Conservation (phyloP, 192 early-diverging fungal genomes). For the Diversispora eburnea region DNA sequence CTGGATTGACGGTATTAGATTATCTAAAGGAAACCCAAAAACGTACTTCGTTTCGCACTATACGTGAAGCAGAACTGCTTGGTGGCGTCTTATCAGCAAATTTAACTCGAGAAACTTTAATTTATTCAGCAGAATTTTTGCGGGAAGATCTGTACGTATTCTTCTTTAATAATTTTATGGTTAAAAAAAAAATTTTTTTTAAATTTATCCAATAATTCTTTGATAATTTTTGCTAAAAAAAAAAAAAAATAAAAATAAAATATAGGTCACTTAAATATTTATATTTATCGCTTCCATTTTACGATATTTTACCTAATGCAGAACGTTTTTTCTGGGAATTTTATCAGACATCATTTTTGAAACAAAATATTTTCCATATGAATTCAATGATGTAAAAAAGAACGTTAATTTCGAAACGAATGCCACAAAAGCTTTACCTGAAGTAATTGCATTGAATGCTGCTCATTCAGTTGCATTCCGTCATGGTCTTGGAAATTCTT, state of each 20-base stretch:
- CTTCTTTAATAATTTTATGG: not conserved
- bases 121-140: conserved; percentile 88
- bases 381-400: conserved; percentile 72
- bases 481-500: conserved; percentile 89
- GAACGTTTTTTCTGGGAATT: conserved; percentile 76
- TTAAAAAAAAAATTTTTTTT: conserved; percentile 4
- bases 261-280: not conserved
- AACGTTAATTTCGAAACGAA: conserved; percentile 63
- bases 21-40: conserved; percentile 64
- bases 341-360: conserved; percentile 76
- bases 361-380: conserved; percentile 78
- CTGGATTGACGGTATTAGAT: not conserved
- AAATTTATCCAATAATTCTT: not conserved
- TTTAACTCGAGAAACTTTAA: conserved; percentile 78
- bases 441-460: conserved; percentile 66
- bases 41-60: conserved; percentile 80
- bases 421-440: conserved; percentile 60
- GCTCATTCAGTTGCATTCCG: conserved; percentile 92
- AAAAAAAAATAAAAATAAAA: not conserved
- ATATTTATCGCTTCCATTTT: not conserved
- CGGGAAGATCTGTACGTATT: conserved; percentile 76
- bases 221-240: not conserved
- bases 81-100: conserved; percentile 81
- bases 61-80: conserved; percentile 88
- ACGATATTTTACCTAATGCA: conserved; percentile 10